Conservation (phyloP, 352 stramenopile genomes). For the Pythium sukuiense region DNA sequence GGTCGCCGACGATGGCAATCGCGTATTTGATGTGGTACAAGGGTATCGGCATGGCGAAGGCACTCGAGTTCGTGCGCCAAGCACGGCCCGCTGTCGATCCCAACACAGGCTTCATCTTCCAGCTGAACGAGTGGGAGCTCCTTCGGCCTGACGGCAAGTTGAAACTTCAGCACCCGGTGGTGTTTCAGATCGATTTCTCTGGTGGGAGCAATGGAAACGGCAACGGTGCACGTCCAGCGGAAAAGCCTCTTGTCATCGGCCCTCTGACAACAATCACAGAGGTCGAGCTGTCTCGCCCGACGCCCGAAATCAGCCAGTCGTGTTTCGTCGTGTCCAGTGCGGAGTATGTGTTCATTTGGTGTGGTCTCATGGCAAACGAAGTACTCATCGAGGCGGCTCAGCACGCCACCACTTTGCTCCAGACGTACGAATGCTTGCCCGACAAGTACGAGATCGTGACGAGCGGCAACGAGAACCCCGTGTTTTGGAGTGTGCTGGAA, state of each 20-base stretch:
- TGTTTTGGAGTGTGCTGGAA: conserved; percentile 72
- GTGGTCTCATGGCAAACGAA: conserved; percentile 52
- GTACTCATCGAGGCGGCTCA: conserved; percentile 60
- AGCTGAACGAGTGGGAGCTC: conserved; percentile 87
- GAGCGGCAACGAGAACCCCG: conserved; percentile 65
- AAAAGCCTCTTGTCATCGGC: conserved; percentile 60
- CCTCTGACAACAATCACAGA: conserved; percentile 51
- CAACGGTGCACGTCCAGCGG: conserved; percentile 30
- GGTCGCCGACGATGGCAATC: conserved; percentile 87
- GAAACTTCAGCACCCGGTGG: conserved; percentile 47
- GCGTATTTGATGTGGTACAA: conserved; percentile 91
- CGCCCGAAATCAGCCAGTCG: conserved; percentile 49
- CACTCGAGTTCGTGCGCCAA: conserved; percentile 77
- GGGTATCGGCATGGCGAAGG: conserved; percentile 75
- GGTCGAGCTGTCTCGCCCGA: conserved; percentile 54
- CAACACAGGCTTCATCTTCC: conserved; percentile 88
- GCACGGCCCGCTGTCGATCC: conserved; percentile 77
- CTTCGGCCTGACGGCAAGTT: conserved; percentile 51
- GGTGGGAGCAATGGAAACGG: conserved; percentile 38
- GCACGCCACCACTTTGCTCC: conserved; percentile 60
- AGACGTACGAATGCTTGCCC: conserved; percentile 75
- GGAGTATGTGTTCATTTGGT: conserved; percentile 86
- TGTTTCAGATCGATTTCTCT: conserved; percentile 76
- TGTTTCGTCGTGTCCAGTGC: conserved; percentile 73
- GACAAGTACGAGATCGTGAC: conserved; percentile 68